Evolutionary conservation across 2,329 filamentous ascomycete genomes (phyloP), one percentile per base, ranked within the genome.

Genomic region (Aspergillus sp.): DNA sequence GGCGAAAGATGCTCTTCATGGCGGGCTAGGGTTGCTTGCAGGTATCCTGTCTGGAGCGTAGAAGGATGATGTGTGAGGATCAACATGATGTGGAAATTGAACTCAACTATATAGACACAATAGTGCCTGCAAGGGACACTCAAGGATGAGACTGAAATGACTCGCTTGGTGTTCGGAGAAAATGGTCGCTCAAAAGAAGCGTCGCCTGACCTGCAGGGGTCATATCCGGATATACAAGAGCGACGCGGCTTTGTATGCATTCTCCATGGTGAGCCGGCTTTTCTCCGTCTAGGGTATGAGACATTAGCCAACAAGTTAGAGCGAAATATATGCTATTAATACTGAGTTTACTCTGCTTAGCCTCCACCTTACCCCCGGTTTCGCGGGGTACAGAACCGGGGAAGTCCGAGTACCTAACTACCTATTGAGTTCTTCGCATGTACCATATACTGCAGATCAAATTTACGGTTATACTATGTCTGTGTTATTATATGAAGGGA

Each of bases 1-100:
- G 37, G 40, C 11, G 5, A 15, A 56, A 27, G 47, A 56, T 46
- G 11, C 27, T 51, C 14, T 51, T 44, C 47, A 56, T 56, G 27
- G 25, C 17, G 52, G 21, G 33, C 8, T 37, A n/a, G 25, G 27
- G 19, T 19, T 50, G 19, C 4, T 27, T 12, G 43, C 12, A 27
- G 21, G 2, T 45, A 12, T 25, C 43, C 21, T 4, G 11, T 6
- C n/a, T 19, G 41, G 17, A 21, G 27, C 9, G 27, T 31, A 31
- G 27, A 31, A 31, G 3, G 8, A 31, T 31, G 27, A 31, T 31
- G 6, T 14, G 19, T 45, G 43, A 23, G 43, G 15, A 15, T 17
- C 3, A 6, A 21, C 14, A 37, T 37, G 14, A 45, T 45, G 43
- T 19, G 7, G 43, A 25, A 12, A 45, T 23, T 15, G 12, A 21